These are phyloP conservation scores for Rhizophora apiculata DNA, from an alignment of 345 rosid species.

Conservation along the genomic window DNA sequence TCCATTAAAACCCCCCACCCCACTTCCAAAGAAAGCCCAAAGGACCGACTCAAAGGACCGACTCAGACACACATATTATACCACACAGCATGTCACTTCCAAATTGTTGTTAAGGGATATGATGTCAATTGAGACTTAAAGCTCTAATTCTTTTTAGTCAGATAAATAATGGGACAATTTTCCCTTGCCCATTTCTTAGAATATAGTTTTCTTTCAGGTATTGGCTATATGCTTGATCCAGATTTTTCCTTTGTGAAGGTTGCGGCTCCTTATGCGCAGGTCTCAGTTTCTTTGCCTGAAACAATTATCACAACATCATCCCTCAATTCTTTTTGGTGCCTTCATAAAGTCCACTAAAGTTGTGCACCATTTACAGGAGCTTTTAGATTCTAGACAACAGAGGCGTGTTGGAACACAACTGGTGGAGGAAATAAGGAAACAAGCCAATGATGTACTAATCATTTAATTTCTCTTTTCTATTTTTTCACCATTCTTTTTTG, in stretches of 20 bases:
- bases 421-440: slow-evolving; percentile 78
- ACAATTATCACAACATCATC: background rate
- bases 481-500: background rate
- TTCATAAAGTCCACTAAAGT: slow-evolving; percentile 1
- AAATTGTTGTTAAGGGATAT: background rate
- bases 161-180: background rate
- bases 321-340: background rate
- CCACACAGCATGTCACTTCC: background rate
- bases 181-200: slow-evolving; percentile 4
- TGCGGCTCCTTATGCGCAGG: slow-evolving; percentile 97
- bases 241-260: slow-evolving; percentile 77
- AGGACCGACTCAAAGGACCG: no score
- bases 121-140: background rate
- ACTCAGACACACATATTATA: no score
- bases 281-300: slow-evolving; percentile 16
- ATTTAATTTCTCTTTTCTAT: background rate
- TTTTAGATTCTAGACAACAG: slow-evolving; percentile 60
- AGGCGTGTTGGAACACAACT: slow-evolving; percentile 54
- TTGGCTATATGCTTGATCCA: slow-evolving; percentile 79
- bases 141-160: background rate
- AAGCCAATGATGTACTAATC: slow-evolving; percentile 71
- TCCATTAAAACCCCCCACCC: background rate
- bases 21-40: background rate
- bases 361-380: slow-evolving; percentile 53
- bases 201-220: slow-evolving; percentile 49